Percentiles rank a stretch among this genome's conserved stretches.
phyloP scores from a whole-genome alignment of 2,329 filamentous ascomycete species.

The Penicillium expansum region DNA sequence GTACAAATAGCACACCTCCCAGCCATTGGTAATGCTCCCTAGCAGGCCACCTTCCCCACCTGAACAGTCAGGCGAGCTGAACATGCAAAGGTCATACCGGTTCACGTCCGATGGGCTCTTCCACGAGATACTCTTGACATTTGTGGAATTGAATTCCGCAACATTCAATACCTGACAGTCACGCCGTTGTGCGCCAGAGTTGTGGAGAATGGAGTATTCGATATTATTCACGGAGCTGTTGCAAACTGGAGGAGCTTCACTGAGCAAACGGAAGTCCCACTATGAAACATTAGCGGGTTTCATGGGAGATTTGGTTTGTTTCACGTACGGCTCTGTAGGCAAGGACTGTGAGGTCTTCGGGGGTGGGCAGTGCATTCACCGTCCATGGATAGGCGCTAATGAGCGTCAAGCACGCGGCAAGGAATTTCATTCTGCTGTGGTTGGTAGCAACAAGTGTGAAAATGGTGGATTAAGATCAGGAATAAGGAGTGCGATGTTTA shows the following conservation, averaged over 20 bases:
- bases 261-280: conserved; percentile 35
- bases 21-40: conserved; percentile 20
- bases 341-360: conserved; percentile 9
- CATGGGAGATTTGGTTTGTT: not conserved
- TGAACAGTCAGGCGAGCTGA: conserved; percentile 12
- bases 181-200: conserved; percentile 9
- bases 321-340: conserved; percentile 20
- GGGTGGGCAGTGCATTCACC: conserved; percentile 5
- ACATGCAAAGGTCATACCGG: conserved; percentile 26
- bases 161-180: conserved; percentile 12
- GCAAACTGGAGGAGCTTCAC: conserved; percentile 30
- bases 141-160: conserved; percentile 8
- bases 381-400: not conserved
- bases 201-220: conserved; percentile 21
- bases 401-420: not conserved
- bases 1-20: conserved; percentile 28
- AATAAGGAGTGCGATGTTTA: not conserved
- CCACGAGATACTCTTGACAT: conserved; percentile 27
- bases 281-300: conserved; percentile 7
- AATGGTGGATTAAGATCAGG: not conserved
- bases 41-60: conserved; percentile 1
- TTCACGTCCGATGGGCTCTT: conserved; percentile 20
- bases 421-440: conserved; percentile 2
- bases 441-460: not conserved
- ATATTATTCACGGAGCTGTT: conserved; percentile 18